Evolutionary conservation across 345 rosid species (phyloP).

Genomic region (Odontarrhena argentea): DNA sequence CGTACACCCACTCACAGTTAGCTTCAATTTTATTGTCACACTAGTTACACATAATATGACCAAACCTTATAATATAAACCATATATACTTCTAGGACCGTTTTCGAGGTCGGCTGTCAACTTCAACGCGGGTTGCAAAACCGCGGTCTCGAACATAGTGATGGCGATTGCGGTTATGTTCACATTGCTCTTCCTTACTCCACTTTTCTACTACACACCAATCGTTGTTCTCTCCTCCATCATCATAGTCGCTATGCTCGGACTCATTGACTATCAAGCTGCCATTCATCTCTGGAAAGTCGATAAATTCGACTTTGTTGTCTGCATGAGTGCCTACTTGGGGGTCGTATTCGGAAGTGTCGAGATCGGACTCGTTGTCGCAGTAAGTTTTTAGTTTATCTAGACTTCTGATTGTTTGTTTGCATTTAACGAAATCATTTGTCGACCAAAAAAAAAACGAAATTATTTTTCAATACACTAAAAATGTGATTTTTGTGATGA

Average conservation of each 20-base stretch:
- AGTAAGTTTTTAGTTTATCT: constrained; percentile 42
- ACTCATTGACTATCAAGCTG: constrained; percentile 84
- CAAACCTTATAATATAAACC: neutral
- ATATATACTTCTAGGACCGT: constrained; percentile 63
- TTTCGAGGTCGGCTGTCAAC: constrained; percentile 93
- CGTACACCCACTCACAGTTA: neutral
- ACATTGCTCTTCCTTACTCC: constrained; percentile 84
- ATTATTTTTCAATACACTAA: neutral
- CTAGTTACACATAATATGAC: neutral
- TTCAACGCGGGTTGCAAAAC: constrained; percentile 91
- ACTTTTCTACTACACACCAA: constrained; percentile 85
- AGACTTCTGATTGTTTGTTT: neutral
- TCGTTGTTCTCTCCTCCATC: constrained; percentile 86
- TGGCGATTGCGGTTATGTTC: constrained; percentile 87
- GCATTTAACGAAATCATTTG: neutral
- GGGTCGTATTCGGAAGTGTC: constrained; percentile 83
- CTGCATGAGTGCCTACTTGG: constrained; percentile 76
- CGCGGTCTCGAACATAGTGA: constrained; percentile 85
- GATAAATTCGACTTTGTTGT: constrained; percentile 88
- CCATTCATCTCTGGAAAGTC: constrained; percentile 75
- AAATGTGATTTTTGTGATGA: neutral
- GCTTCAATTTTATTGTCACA: constrained; percentile 13
- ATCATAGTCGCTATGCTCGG: constrained; percentile 89
- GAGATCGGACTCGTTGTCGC: constrained; percentile 78
- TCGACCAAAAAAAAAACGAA: too few relatives aligned